These are phyloP conservation scores for Lecanosticta acicola DNA, from an alignment of 2,329 filamentous ascomycete genomes.

Conservation along the genomic window DNA sequence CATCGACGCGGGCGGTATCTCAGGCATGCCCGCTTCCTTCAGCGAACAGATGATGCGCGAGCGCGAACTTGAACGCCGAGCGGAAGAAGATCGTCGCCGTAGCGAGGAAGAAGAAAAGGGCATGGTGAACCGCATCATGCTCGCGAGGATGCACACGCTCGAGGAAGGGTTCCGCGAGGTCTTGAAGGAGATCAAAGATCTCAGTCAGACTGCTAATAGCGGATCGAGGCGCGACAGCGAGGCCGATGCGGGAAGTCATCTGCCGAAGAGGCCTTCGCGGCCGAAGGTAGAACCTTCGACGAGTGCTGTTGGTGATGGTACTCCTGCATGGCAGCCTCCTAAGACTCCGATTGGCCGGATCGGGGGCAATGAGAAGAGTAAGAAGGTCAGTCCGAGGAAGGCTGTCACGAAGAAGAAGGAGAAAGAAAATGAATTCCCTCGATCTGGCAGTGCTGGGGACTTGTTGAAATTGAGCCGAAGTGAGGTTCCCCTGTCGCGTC, in stretches of 20 bases:
- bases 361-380: conserved; percentile 21
- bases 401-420: conserved; percentile 15
- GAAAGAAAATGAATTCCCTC: conserved; percentile 19
- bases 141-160: conserved; percentile 86
- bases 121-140: conserved; percentile 71
- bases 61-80: conserved; percentile 48
- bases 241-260: conserved; percentile 18
- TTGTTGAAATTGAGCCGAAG: neutral
- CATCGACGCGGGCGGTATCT: conserved; percentile 29
- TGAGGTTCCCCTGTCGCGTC: neutral
- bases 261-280: conserved; percentile 6
- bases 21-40: conserved; percentile 34
- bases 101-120: conserved; percentile 55
- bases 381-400: conserved; percentile 25
- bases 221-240: conserved; percentile 28
- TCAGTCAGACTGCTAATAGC: conserved; percentile 21
- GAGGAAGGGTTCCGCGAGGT: conserved; percentile 83
- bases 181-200: conserved; percentile 33
- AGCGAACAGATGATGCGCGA: conserved; percentile 47
- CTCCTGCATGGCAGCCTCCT: conserved; percentile 16
- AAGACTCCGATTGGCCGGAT: conserved; percentile 23
- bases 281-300: conserved; percentile 15
- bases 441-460: conserved; percentile 5
- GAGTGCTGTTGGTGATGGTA: conserved; percentile 8
- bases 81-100: conserved; percentile 34